These are phyloP conservation scores for Diversispora epigaea DNA, from an alignment of 192 early-diverging fungal species.

Conservation along the genomic window DNA sequence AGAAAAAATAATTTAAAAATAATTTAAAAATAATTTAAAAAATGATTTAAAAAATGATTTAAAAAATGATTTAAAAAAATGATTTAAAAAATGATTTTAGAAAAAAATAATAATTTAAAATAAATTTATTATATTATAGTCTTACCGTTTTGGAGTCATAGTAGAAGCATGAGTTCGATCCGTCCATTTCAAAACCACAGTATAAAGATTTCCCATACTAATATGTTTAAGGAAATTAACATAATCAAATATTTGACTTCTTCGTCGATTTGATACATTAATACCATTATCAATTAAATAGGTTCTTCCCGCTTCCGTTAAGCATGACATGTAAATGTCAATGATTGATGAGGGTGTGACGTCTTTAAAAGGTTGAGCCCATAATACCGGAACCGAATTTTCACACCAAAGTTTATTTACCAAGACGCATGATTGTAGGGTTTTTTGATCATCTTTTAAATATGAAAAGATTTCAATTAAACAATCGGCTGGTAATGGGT, in stretches of 20 bases:
- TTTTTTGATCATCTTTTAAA: conserved; percentile 17
- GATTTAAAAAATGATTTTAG: too few relatives aligned
- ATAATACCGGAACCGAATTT: conserved; percentile 22
- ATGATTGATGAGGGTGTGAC: not conserved
- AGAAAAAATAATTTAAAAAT: not conserved
- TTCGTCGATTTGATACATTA: not conserved
- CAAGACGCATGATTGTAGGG: conserved; percentile 19
- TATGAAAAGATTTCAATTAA: conserved; percentile 18
- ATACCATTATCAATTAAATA: not conserved
- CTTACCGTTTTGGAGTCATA: not conserved
- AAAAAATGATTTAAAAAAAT: too few relatives aligned
- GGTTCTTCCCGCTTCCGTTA: not conserved
- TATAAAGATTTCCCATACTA: conserved; percentile 27
- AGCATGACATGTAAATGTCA: conserved; percentile 11
- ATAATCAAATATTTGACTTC: conserved; percentile 18
- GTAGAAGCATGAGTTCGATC: conserved; percentile 10
- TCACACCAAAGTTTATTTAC: conserved; percentile 18
- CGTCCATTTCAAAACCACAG: conserved; percentile 20
- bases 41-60: too few relatives aligned
- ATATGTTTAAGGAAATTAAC: not conserved
- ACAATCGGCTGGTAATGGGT: not conserved
- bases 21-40: too few relatives aligned
- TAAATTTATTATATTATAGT: not conserved
- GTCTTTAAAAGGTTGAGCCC: conserved; percentile 22
- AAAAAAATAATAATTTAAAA: not conserved